Evolutionary conservation across 192 early-diverging fungal genomes (phyloP).

Genomic region (Endogone sp.): DNA sequence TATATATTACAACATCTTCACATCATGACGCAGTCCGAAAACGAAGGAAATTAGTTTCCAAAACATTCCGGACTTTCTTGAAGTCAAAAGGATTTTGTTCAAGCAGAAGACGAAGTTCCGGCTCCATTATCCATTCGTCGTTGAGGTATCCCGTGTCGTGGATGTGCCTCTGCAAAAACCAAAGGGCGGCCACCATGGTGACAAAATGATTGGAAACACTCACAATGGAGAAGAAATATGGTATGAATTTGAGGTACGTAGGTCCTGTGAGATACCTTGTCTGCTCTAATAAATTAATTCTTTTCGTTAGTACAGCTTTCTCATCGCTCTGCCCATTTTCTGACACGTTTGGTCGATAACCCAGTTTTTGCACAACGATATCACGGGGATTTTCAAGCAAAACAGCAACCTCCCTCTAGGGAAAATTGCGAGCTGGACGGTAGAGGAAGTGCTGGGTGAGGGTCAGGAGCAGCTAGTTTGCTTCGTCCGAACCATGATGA

Average conservation of each 20-base stretch:
- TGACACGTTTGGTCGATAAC: too few species aligned
- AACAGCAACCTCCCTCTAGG: constrained; percentile 25
- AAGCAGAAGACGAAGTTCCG: constrained; percentile 24
- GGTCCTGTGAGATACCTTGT: too few species aligned
- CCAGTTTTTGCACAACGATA: constrained; percentile 16
- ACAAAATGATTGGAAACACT: constrained; percentile 17
- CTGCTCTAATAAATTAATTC: too few species aligned
- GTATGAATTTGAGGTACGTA: constrained; percentile 34
- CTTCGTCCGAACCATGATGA: constrained; percentile 24
- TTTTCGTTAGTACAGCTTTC: too few species aligned
- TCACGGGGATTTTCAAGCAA: constrained; percentile 16
- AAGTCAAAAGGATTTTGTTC: constrained; percentile 21
- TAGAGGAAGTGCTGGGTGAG: constrained; percentile 26
- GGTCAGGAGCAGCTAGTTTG: constrained; percentile 18
- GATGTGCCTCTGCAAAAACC: constrained; percentile 15
- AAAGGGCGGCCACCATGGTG: neutral
- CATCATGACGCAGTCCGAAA: neutral
- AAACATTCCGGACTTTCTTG: constrained; percentile 29
- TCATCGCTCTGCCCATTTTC: too few species aligned
- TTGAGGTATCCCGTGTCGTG: constrained; percentile 33
- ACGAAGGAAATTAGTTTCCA: constrained; percentile 27
- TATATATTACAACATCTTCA: too few species aligned
- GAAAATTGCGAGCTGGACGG: constrained; percentile 29
- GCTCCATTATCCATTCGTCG: constrained; percentile 38
- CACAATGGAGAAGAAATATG: constrained; percentile 21